phyloP scores from a whole-genome alignment of 371 early-diverging fungal genomes.

The Parasitella parasitica region DNA sequence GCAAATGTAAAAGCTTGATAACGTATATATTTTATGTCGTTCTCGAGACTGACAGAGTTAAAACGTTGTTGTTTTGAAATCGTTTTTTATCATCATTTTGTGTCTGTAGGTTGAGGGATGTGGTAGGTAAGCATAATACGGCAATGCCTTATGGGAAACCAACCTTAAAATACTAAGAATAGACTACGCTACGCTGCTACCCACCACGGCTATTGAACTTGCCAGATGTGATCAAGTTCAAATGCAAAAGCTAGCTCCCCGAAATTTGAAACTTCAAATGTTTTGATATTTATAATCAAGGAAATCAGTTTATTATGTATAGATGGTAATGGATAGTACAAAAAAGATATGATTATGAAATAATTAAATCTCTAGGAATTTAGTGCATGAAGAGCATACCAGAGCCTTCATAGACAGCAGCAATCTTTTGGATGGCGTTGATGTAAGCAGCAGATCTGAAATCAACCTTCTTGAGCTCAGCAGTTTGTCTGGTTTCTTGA shows the following conservation, averaged over 20 bases:
- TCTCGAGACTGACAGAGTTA: too few relatives aligned
- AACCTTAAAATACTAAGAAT: too few relatives aligned
- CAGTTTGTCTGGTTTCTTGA: constrained; percentile 57
- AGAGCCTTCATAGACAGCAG: constrained; percentile 73
- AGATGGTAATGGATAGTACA: neutral
- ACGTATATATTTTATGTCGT: too few relatives aligned
- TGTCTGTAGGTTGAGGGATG: too few relatives aligned
- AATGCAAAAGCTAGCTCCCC: constrained; percentile 12
- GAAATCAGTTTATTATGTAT: constrained; percentile 1
- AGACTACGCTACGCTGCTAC: too few relatives aligned
- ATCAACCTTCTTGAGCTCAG: constrained; percentile 67
- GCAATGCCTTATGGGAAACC: too few relatives aligned
- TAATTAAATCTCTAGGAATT: constrained; percentile 4
- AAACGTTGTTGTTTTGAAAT: too few relatives aligned
- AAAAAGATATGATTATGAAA: neutral
- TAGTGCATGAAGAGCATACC: constrained; percentile 77
- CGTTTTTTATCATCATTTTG: too few relatives aligned
- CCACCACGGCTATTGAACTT: neutral
- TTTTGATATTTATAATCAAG: neutral
- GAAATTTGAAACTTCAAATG: too few relatives aligned
- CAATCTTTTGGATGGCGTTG: constrained; percentile 89
- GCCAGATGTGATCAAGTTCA: too few relatives aligned
- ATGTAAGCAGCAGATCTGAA: constrained; percentile 84
- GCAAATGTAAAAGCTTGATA: too few relatives aligned
- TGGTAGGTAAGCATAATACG: too few relatives aligned